These are phyloP conservation scores for Camellia lanceoleosa DNA, from an alignment of 148 eudicot genomes.

Conservation along the genomic window DNA sequence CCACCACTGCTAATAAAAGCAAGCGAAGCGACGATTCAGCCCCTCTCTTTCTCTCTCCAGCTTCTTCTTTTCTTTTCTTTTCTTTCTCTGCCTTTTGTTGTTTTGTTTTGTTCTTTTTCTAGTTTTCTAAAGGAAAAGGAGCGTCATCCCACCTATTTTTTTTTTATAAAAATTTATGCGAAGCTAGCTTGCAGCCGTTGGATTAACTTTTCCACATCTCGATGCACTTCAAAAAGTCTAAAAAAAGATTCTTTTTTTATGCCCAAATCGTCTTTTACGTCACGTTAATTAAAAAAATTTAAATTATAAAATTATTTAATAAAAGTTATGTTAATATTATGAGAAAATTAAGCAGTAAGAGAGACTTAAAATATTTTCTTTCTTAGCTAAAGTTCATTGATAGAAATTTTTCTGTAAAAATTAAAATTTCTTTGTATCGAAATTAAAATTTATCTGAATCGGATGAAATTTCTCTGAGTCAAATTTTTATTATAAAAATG, in stretches of 20 bases:
- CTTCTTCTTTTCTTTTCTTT: not conserved
- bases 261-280: not conserved
- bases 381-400: too few species aligned
- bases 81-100: not conserved
- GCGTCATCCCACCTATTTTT: not conserved
- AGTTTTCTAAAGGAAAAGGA: not conserved
- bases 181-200: not conserved
- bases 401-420: too few species aligned
- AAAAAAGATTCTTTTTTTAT: not conserved
- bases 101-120: not conserved
- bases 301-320: not conserved
- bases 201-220: not conserved
- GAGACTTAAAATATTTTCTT: too few species aligned
- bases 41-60: not conserved
- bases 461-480: too few species aligned
- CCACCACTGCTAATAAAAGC: not conserved
- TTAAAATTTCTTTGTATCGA: too few species aligned
- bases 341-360: too few species aligned
- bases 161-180: not conserved
- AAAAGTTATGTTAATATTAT: too few species aligned
- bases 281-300: not conserved
- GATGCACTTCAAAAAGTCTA: not conserved
- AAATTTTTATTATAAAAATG: too few species aligned
- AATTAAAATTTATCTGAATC: too few species aligned
- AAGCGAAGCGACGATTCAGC: conserved; percentile 9